Evolutionary conservation across 2,329 filamentous ascomycete species (phyloP).

Genomic region (Fusarium oligoseptatum): DNA sequence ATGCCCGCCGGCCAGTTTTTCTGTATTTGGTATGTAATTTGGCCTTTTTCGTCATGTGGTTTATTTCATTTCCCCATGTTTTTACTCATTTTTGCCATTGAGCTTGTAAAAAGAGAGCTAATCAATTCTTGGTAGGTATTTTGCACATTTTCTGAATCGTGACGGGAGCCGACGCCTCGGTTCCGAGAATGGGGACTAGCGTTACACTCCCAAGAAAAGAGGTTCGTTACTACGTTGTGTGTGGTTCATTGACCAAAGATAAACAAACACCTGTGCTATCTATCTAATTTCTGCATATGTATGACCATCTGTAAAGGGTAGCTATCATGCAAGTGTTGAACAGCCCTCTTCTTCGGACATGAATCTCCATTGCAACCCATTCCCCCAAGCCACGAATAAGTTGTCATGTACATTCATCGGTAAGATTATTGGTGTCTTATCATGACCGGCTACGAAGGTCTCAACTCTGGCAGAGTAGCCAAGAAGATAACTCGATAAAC

Average conservation of each 20-base stretch:
- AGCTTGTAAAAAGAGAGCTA: neutral
- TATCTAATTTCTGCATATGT: neutral
- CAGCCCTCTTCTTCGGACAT: slow-evolving; percentile 28
- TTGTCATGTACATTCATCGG: neutral
- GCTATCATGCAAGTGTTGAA: slow-evolving; percentile 7
- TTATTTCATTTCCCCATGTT: neutral
- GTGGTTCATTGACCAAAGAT: slow-evolving; percentile 6
- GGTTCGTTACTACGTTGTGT: neutral
- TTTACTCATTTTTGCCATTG: neutral
- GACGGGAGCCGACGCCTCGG: slow-evolving; percentile 26
- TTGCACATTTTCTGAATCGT: slow-evolving; percentile 7
- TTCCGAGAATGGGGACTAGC: slow-evolving; percentile 13
- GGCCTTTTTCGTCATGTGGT: neutral
- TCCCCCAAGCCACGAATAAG: neutral
- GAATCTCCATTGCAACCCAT: slow-evolving; percentile 25
- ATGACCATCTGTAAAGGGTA: slow-evolving; percentile 1
- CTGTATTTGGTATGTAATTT: neutral
- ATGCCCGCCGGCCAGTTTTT: neutral
- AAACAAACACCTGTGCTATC: neutral
- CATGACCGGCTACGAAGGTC: neutral
- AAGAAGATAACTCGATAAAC: neutral
- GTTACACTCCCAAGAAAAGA: neutral
- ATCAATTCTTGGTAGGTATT: slow-evolving; percentile 24
- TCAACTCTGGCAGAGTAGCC: neutral
- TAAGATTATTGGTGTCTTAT: neutral